Evolutionary conservation across 805 yeast genomes (phyloP), one percentile per base, ranked within the genome.

Genomic region (Yamadazyma philogaea): DNA sequence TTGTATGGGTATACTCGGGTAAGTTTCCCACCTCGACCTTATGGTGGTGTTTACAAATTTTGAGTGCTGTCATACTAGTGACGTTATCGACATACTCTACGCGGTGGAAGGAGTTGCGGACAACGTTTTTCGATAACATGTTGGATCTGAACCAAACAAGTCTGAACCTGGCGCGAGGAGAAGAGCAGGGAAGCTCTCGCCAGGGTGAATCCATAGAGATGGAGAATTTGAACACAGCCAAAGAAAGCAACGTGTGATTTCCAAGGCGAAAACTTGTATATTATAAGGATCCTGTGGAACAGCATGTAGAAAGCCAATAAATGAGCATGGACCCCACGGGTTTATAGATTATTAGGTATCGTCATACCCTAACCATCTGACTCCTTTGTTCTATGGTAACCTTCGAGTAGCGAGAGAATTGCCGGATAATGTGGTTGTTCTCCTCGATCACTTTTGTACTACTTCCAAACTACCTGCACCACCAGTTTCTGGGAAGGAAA

Each of bases 51-150:
- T 63, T 89, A 34, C 97, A 90, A 60, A 52, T 79, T 0, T 60
- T 78, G 3, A 84, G 95, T 31, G 79, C 86, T 3, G 63, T 75
- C 1, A 63, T 88, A 4, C 72, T 91, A 69, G 85, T 88, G 4
- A 72, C 82, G 7, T 70, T 91, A 46, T 96, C 97, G 0, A 87
- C 96, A 0, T 91, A 91, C 78, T 79, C 89, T 14, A 80, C 96
- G 0, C 77, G 96, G 51, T 90, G 97, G 96, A 80, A 82, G 51
- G 99, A 91, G 60, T 68, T 91, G 42, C 75, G 90, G 54, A 86
- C 87, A 30, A 87, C 96, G 0, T 91, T 93, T 56, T 91, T 93
- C 53, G 95, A 89, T 44, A 87, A 90, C 26, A 69, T 85, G 67
- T 74, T 78, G 19, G 93, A 84, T 51, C 64, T 59, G 31, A 14